Conservation (phyloP, 2,329 filamentous ascomycete genomes). For the Leptosphaerulina australis region DNA sequence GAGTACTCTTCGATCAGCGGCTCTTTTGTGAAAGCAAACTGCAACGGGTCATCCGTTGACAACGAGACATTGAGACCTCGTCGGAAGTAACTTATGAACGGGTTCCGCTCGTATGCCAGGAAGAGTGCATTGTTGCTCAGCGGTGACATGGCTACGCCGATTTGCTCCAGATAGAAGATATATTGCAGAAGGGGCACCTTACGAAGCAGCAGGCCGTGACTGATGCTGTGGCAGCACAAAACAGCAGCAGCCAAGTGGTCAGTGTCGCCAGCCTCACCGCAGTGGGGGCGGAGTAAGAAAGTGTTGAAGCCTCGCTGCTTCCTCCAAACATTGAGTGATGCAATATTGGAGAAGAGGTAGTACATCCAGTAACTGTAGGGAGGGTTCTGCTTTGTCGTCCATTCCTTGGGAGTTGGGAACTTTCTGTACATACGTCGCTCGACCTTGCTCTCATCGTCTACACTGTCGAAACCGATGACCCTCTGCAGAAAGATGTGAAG, state of each 20-base stretch:
- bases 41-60: constrained; percentile 93
- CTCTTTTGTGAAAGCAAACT: constrained; percentile 98
- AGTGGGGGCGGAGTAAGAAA: constrained; percentile 89
- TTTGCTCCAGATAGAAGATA: constrained; percentile 96
- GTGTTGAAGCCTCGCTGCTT: constrained; percentile 95
- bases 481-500: constrained; percentile 92
- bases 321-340: constrained; percentile 89
- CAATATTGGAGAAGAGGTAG: constrained; percentile 92
- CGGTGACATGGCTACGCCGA: constrained; percentile 99
- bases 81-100: constrained; percentile 93
- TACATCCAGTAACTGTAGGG: constrained; percentile 99
- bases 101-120: constrained; percentile 94
- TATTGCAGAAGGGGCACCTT: constrained; percentile 97
- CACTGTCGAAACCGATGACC: constrained; percentile 95
- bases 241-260: constrained; percentile 93
- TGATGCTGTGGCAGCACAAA: constrained; percentile 94
- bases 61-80: constrained; percentile 93
- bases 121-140: constrained; percentile 97
- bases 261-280: constrained; percentile 94
- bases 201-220: constrained; percentile 86
- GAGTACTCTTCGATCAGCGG: constrained; percentile 98
- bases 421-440: constrained; percentile 95
- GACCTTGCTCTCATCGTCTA: constrained; percentile 97
- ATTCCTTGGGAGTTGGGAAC: constrained; percentile 86
- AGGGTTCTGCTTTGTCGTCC: constrained; percentile 92